phyloP scores from a whole-genome alignment of 257 asterid genomes.

The Solanum virginianum region DNA sequence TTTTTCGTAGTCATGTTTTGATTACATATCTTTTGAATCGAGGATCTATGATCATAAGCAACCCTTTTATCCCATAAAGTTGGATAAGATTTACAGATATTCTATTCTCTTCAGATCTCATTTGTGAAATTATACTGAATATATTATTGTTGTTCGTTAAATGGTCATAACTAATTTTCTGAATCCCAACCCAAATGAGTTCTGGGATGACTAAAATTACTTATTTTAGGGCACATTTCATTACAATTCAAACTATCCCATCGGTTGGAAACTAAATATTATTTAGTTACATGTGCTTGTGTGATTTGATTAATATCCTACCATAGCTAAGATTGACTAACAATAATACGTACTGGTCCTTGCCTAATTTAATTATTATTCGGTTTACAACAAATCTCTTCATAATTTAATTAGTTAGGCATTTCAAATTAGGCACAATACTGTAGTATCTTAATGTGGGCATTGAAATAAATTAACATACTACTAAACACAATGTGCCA shows the following conservation, averaged over 20 bases:
- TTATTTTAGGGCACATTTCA: not conserved
- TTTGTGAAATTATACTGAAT: not conserved
- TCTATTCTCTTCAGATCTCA: rapidly evolving
- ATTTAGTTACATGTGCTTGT: not conserved
- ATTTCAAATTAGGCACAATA: not conserved
- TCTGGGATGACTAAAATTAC: not conserved
- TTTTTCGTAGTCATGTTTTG: not conserved
- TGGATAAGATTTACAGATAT: not conserved
- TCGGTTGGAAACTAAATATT: not conserved
- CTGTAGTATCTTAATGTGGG: not conserved
- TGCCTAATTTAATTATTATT: not conserved
- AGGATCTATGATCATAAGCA: not conserved
- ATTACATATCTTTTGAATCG: not conserved
- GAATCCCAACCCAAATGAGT: not conserved
- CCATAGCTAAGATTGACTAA: not conserved
- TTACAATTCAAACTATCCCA: not conserved
- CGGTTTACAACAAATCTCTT: not conserved
- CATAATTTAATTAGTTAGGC: not conserved
- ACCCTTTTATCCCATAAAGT: not conserved
- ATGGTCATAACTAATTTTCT: not conserved
- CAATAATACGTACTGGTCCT: not conserved
- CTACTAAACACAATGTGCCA: not conserved
- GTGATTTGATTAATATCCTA: not conserved
- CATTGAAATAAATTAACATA: not conserved
- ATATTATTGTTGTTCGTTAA: not conserved